Base-by-base conservation (phyloP, 148 eudicot species). In the Cornus kousa region DNA sequence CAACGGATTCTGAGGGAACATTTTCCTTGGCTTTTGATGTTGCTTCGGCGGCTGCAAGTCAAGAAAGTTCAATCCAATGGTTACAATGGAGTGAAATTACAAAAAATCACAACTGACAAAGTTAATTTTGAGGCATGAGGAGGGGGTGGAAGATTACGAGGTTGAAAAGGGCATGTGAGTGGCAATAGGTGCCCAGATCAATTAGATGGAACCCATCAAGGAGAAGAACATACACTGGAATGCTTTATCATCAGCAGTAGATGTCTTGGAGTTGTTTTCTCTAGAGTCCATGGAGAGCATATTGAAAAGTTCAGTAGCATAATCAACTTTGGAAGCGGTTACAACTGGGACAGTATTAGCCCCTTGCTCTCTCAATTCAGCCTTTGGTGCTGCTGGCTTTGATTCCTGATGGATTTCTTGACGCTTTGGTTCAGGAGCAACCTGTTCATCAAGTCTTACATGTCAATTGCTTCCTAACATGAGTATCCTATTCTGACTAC, bases 251-350 rank as follows among this genome's bases (percentile, higher is more conserved):
- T 78, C 78, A 68, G 80, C 59, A 37, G 80, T 24, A 74, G 82
- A 78, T 35, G 55, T 33, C 24, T 79, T 84, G 5, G 77, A 78
- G 70, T 70, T 68, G 48, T 74, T 86, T 78, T 82, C 85, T 8
- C 72, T 46, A 43, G 86, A 78, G 66, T 87, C 86, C 79, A 69
- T 60, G 59, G 78, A 84, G 40, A 88, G 78, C 75, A 86, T 78
- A 78, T 77, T 85, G 85, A 83, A 90, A 59, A 87, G 89, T 67
- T 89, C 88, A 67, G 87, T 80, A 35, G 88, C 92, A 78, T 86
- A 85, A 85, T 90, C 89, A 76, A 75, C 81, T 79, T 86, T 82
- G 46, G 84, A 50, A 24, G 82, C 24, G 55, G 84, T 67, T 37
- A 80, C 78, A 74, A 69, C 66, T 17, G 85, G 77, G 17, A 24